Evolutionary conservation across 2,329 filamentous ascomycete species (phyloP).

Genomic region (Thermothelomyces thermophilus): DNA sequence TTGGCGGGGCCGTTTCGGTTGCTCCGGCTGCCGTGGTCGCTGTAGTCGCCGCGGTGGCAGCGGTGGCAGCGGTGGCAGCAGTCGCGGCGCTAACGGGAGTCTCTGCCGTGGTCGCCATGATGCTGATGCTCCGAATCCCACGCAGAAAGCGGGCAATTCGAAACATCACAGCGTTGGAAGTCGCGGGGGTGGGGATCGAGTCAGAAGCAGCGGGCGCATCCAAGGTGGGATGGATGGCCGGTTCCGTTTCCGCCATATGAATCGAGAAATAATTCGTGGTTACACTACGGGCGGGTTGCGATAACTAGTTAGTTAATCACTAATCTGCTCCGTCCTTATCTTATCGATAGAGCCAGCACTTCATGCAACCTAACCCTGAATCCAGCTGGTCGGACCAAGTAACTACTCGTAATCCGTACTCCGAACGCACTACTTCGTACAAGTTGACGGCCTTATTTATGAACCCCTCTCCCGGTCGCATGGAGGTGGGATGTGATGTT

Average conservation of each 20-base stretch:
- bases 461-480: too few relatives aligned
- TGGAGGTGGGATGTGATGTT: too few relatives aligned
- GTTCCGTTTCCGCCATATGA: neutral
- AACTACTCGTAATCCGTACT: too few relatives aligned
- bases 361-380: too few relatives aligned
- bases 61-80: neutral
- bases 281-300: too few relatives aligned
- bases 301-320: too few relatives aligned
- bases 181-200: neutral
- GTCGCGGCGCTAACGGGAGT: neutral
- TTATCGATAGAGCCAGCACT: too few relatives aligned
- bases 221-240: neutral
- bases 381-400: too few relatives aligned
- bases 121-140: conserved; percentile 7
- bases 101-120: conserved; percentile 10
- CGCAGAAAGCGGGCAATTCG: conserved; percentile 8
- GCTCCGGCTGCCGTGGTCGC: neutral
- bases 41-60: neutral
- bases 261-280: neutral
- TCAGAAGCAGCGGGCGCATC: neutral
- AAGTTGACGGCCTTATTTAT: too few relatives aligned
- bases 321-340: too few relatives aligned
- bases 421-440: too few relatives aligned
- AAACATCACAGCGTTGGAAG: conserved; percentile 8
- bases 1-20: neutral